A percentile compares a stretch with the other conserved stretches of the same genome.
Evolutionary conservation across 768 basidiomycete species (phyloP).

Genomic region (Rhodotorula diobovata): DNA sequence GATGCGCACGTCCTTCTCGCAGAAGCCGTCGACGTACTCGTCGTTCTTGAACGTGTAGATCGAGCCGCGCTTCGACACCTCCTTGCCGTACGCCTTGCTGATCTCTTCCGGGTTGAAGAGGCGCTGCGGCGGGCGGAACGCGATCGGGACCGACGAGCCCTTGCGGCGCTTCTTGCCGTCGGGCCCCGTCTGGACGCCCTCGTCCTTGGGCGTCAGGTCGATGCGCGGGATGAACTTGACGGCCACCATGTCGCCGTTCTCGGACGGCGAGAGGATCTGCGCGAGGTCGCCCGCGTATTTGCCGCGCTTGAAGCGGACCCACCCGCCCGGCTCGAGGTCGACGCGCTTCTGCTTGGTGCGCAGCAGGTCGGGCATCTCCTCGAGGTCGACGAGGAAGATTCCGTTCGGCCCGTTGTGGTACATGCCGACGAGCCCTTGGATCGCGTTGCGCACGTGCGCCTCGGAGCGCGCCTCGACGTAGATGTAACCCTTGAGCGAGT

Average conservation of each 20-base stretch:
- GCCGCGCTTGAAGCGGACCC: slow-evolving; percentile 91
- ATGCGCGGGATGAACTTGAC: slow-evolving; percentile 96
- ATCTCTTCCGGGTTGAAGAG: slow-evolving; percentile 94
- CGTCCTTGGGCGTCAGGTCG: slow-evolving; percentile 73
- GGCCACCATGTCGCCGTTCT: slow-evolving; percentile 87
- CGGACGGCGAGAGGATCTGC: slow-evolving; percentile 87
- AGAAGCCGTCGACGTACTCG: slow-evolving; percentile 88
- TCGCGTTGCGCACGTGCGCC: slow-evolving; percentile 76
- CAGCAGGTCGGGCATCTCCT: slow-evolving; percentile 94
- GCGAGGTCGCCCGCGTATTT: slow-evolving; percentile 93
- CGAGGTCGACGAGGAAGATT: slow-evolving; percentile 80
- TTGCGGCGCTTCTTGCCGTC: slow-evolving; percentile 77
- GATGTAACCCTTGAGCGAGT: slow-evolving; percentile 90
- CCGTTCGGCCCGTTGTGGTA: slow-evolving; percentile 63
- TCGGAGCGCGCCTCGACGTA: slow-evolving; percentile 91
- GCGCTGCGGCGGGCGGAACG: slow-evolving; percentile 72
- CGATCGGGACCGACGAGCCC: slow-evolving; percentile 51
- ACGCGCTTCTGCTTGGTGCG: slow-evolving; percentile 92
- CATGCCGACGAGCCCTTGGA: slow-evolving; percentile 85
- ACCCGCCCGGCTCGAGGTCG: slow-evolving; percentile 75
- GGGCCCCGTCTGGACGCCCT: slow-evolving; percentile 49
- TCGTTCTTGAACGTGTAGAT: slow-evolving; percentile 84
- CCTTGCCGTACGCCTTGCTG: slow-evolving; percentile 73
- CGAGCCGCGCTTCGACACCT: slow-evolving; percentile 61
- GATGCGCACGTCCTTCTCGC: slow-evolving; percentile 90